phyloP scores from a whole-genome alignment of 192 early-diverging fungal genomes.

The Diversispora epigaea region DNA sequence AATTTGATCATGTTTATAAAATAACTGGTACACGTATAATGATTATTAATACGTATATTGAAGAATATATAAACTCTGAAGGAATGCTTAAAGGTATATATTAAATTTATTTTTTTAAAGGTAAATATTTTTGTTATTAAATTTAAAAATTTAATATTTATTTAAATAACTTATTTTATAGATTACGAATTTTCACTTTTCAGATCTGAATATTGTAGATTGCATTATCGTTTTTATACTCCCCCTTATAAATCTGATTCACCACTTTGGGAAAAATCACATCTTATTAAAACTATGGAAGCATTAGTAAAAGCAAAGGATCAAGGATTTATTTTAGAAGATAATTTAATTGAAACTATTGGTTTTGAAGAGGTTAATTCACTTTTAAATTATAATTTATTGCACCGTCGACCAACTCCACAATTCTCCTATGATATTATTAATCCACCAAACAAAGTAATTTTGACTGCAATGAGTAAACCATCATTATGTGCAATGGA shows the following conservation, averaged over 20 bases:
- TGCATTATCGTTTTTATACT: no score
- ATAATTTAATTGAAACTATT: neutral
- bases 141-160: no score
- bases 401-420: neutral
- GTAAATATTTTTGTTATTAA: slow-evolving; percentile 4
- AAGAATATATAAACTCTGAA: neutral
- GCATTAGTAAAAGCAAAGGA: neutral
- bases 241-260: neutral
- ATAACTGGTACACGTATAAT: neutral
- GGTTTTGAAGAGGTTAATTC: slow-evolving; percentile 5
- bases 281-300: slow-evolving; percentile 13
- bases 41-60: slow-evolving; percentile 2
- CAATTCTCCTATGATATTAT: neutral
- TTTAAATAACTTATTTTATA: neutral
- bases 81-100: slow-evolving; percentile 5
- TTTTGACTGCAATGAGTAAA: slow-evolving; percentile 16
- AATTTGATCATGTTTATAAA: no score
- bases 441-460: neutral
- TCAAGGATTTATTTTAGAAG: slow-evolving; percentile 2
- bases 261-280: neutral
- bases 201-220: no score
- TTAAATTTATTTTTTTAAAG: neutral
- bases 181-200: no score
- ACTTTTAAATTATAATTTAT: slow-evolving; percentile 6
- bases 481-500: slow-evolving; percentile 11